These are phyloP conservation scores for Sporothrix brasiliensis DNA, from an alignment of 2,329 filamentous ascomycete genomes.

Conservation along the genomic window DNA sequence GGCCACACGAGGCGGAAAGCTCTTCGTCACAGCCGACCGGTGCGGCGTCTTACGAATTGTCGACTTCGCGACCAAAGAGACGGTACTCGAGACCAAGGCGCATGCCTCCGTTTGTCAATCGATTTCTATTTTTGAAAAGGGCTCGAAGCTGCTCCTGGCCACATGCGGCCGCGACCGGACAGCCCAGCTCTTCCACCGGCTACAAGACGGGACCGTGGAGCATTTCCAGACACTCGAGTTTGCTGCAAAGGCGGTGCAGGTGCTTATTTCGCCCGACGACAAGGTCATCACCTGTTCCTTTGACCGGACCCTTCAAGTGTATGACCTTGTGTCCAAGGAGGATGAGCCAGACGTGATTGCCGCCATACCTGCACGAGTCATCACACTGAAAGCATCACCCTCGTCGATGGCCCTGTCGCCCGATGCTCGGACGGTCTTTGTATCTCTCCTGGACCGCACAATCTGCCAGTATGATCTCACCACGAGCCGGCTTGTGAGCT, in stretches of 20 bases:
- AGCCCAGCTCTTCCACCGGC: conserved; percentile 80
- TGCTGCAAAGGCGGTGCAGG: conserved; percentile 77
- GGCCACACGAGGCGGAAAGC: conserved; percentile 62
- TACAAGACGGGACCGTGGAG: conserved; percentile 62
- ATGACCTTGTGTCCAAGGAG: conserved; percentile 74
- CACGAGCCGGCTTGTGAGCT: conserved; percentile 68
- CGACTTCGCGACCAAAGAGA: conserved; percentile 63
- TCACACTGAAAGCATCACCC: conserved; percentile 84
- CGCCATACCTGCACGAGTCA: conserved; percentile 74
- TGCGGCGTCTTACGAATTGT: conserved; percentile 78
- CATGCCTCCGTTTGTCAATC: conserved; percentile 84
- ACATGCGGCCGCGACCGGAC: conserved; percentile 87
- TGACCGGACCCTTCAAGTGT: conserved; percentile 82
- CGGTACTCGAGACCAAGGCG: conserved; percentile 74
- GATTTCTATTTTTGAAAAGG: conserved; percentile 70
- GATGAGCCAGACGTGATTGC: conserved; percentile 67
- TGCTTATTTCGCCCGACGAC: conserved; percentile 72
- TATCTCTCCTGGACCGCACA: conserved; percentile 63
- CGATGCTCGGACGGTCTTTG: conserved; percentile 61
- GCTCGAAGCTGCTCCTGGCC: conserved; percentile 68
- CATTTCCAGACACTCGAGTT: conserved; percentile 94
- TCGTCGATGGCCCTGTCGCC: conserved; percentile 76
- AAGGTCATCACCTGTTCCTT: conserved; percentile 82
- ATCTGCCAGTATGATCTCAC: conserved; percentile 64
- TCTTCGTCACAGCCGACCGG: conserved; percentile 82